Conservation (phyloP, 108 stramenopile genomes). For the Nitzschia sp. region DNA sequence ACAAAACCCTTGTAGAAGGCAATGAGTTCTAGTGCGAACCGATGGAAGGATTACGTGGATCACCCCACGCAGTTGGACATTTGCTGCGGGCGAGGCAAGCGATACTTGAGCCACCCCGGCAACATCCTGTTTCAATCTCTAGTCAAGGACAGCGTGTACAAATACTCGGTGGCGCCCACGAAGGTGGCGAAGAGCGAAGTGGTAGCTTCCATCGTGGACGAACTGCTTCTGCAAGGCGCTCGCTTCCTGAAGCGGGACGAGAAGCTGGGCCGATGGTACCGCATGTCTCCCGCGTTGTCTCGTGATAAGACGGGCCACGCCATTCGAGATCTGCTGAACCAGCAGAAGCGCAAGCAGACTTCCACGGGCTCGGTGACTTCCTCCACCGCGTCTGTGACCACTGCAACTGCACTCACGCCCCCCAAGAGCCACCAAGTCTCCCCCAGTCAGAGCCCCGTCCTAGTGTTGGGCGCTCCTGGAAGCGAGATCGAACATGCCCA, state of each 20-base stretch:
- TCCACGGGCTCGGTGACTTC: too few relatives aligned
- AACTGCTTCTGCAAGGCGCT: slow-evolving; percentile 12
- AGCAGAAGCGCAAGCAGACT: not conserved
- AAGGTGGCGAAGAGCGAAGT: slow-evolving; percentile 22
- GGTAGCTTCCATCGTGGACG: slow-evolving; percentile 28
- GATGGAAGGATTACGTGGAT: slow-evolving; percentile 1
- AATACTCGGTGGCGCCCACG: slow-evolving; percentile 19
- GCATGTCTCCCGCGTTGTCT: slow-evolving; percentile 13
- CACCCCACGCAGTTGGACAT: slow-evolving; percentile 26
- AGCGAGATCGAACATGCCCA: too few relatives aligned
- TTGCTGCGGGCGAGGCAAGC: slow-evolving; percentile 50
- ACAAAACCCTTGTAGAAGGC: not conserved
- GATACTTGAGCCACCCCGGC: slow-evolving; percentile 30
- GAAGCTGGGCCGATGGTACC: slow-evolving; percentile 22
- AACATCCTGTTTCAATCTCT: slow-evolving; percentile 34
- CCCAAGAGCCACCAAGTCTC: too few relatives aligned
- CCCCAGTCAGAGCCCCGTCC: too few relatives aligned
- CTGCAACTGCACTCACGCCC: too few relatives aligned
- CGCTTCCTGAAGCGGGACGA: slow-evolving; percentile 33
- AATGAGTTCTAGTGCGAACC: not conserved
- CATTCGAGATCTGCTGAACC: slow-evolving; percentile 27
- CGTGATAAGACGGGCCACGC: slow-evolving; percentile 46
- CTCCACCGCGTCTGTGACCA: too few relatives aligned
- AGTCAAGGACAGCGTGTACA: slow-evolving; percentile 20
- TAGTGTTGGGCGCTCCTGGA: too few relatives aligned